Evolutionary conservation across 306 rosid genomes (phyloP).

Genomic region (Quercus wislizeni): DNA sequence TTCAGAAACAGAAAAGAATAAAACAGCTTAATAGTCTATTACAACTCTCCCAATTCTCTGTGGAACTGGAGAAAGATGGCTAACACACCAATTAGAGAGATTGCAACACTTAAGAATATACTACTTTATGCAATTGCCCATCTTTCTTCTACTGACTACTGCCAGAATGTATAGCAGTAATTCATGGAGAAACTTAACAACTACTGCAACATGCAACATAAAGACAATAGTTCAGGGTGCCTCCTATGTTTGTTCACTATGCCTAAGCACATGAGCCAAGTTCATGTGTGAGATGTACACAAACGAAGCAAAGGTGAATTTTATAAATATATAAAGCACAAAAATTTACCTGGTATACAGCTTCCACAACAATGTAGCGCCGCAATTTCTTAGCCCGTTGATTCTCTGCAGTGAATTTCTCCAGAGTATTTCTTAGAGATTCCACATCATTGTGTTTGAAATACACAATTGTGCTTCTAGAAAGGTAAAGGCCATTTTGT

Average conservation of each 20-base stretch:
- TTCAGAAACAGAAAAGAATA: no score
- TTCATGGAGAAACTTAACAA: constrained; percentile 9
- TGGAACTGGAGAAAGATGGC: not conserved
- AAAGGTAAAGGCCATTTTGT: constrained; percentile 94
- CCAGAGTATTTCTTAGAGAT: constrained; percentile 73
- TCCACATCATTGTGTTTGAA: constrained; percentile 92
- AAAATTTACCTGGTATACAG: constrained; percentile 80
- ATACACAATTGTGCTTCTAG: constrained; percentile 86
- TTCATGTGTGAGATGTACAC: not conserved
- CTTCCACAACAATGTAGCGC: constrained; percentile 97
- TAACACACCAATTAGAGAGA: not conserved
- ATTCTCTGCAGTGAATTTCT: constrained; percentile 61
- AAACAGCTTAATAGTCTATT: no score
- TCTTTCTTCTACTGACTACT: constrained; percentile 3
- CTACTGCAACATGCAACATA: constrained; percentile 18
- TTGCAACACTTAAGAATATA: not conserved
- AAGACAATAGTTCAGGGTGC: constrained; percentile 25
- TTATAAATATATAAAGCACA: constrained; percentile 1
- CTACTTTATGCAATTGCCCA: constrained; percentile 18
- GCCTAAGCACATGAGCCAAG: not conserved
- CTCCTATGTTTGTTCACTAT: constrained; percentile 11
- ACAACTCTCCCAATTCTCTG: not conserved
- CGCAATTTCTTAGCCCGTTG: constrained; percentile 71
- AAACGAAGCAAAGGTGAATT: constrained; percentile 18
- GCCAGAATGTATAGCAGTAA: not conserved